These are phyloP conservation scores for Pueraria montana DNA, from an alignment of 306 rosid species.

Conservation along the genomic window DNA sequence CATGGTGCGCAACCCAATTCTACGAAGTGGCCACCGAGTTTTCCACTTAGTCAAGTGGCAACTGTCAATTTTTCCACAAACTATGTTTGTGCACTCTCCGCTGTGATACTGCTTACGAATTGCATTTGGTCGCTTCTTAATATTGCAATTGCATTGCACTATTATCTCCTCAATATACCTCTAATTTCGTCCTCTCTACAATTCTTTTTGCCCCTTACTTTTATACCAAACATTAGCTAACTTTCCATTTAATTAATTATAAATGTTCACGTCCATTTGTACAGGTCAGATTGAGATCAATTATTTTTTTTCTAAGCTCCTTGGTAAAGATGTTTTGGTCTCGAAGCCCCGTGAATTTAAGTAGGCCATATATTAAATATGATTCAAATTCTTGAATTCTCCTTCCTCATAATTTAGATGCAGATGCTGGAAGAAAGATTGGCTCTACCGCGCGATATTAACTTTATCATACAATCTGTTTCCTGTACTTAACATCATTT, in stretches of 20 bases:
- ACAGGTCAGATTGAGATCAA: not conserved
- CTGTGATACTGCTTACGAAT: constrained; percentile 3
- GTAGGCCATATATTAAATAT: not conserved
- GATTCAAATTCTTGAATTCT: not conserved
- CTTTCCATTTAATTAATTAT: not conserved
- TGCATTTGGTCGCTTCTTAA: constrained; percentile 8
- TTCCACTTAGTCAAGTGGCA: constrained; percentile 46
- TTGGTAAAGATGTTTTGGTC: not conserved
- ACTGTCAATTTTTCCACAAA: constrained; percentile 35
- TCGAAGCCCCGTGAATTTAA: not conserved
- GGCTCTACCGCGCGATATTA: not conserved
- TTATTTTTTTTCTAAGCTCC: not conserved
- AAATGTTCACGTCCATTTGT: not conserved
- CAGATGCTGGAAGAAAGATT: not conserved
- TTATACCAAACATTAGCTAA: not conserved
- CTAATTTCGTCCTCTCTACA: not conserved
- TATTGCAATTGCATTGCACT: not conserved
- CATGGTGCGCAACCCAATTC: constrained; percentile 39
- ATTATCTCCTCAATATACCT: not conserved
- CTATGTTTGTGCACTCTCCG: constrained; percentile 22
- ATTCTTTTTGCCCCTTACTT: not conserved
- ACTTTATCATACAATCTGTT: not conserved
- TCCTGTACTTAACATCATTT: constrained; percentile 4
- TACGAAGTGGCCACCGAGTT: constrained; percentile 41
- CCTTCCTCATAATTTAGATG: not conserved